Base-by-base conservation (phyloP, 768 basidiomycete genomes). In the Panellus pusillus region DNA sequence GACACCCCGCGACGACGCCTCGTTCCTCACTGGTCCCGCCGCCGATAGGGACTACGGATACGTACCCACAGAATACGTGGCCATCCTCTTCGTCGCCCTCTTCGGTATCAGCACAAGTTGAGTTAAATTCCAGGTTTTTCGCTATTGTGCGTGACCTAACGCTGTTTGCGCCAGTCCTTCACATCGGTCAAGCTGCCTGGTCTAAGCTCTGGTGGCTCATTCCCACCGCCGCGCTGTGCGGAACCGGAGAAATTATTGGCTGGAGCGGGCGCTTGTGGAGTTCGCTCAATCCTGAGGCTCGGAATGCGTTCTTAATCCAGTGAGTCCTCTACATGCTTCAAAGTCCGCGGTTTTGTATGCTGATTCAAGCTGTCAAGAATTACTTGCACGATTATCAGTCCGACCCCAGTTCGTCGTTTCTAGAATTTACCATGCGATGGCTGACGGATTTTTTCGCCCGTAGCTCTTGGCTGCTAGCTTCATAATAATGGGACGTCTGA, bases 251-350 rank as follows among this genome's bases (percentile, higher is more conserved):
- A 60, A 58, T 79, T 8, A 50, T 79, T 3, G 84, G 84, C 0
- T 87, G 84, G 85, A 59, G 39, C 13, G 55, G 44, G 9, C 66
- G 84, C 17, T 61, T 83, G 6, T 86, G 81, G 83, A 80, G 77
- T 7, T 76, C 71, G 37, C 61, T 62, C 39, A 57, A 52, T 17
- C 68, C 70, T 2, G 47, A 47, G 1, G 39, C 50, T 13, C 31
- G 46, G 2, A 54, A 55, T 1, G 68, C 76, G 0, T 79, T 72
- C 60, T 59, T 71, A 38, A 74, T 79, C 18, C 75, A 78, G 78
- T 80, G 48, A 39, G 38, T 40, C 24, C 13, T 4, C 20, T 40
- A n/a, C n/a, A 9, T 52, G 35, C 31, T 24, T 45, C 27, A 12
- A 18, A 14, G 24, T 24, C 24, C 24, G 3, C 24, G 24, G 14